Base-by-base conservation (phyloP, 2,329 filamentous ascomycete species). In the Fusarium staphyleae region DNA sequence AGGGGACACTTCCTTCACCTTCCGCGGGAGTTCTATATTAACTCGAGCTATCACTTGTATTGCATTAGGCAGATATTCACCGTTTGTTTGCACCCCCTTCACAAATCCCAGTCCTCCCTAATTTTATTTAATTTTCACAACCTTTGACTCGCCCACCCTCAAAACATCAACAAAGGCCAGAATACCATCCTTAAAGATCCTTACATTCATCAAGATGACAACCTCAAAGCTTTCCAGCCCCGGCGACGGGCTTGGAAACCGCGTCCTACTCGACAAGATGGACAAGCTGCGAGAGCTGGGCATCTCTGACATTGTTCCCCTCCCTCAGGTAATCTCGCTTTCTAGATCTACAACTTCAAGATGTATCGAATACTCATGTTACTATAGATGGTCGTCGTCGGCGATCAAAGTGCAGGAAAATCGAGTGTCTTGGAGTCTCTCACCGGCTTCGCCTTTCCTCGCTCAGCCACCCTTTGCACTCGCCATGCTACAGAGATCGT, bases 391-490 rank as follows among this genome's bases (percentile, higher is more conserved):
- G 88, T 89, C 29, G 90, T 93, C 7, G 90, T 93, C 9, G 91
- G 91, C 55, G 91, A 90, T 63, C 91, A 95, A 69, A 93, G 89
- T 0, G 91, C 90, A 35, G 91, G 91, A 66, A 96, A 96, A 78
- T 91, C 88, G 71, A 93, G 90, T 2, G 88, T 95, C 14, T 77
- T 95, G 24, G 90, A 95, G 69, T 92, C 75, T 14, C 55, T 83
- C 26, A 82, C 79, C 0, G 77, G 77, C 0, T 78, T 82, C 28
- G 73, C 74, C 0, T 80, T 82, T 32, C 79, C 80, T 4, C 72
- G 77, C 2, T 72, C 64, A 1, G 70, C 71, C 0, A 76, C 71
- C 0, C 73, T 81, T 1, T 81, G 80, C 37, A 82, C 80, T 0
- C 72, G 80, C 0, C 79, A 80, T 36, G 78, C 75, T 0, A 82